Base-by-base conservation (phyloP, 2,329 filamentous ascomycete genomes). In the Ophioceras dolichostomum region DNA sequence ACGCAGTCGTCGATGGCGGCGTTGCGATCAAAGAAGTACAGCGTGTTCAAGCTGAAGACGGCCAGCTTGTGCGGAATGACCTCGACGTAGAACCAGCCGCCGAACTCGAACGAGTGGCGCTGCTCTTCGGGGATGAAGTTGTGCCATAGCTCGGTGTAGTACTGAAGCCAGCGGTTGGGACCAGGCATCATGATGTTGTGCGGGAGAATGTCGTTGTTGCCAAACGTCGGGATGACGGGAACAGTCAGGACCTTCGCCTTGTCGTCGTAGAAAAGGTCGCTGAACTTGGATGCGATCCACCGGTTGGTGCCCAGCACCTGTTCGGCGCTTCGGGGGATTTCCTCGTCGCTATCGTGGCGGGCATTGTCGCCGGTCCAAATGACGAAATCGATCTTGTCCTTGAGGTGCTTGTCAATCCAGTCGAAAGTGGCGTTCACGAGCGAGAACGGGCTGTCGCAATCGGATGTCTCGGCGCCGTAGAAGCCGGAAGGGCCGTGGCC, bases 191-290 rank as follows among this genome's bases (percentile, higher is more conserved):
- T 78, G 52, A 96, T 93, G 51, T 98, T 98, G 62, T 98, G 91
- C 2, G 91, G 91, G 42, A 95, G 75, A 41, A 98, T 88, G 52
- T 98, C 91, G 59, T 98, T 98, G 63, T 98, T 98, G 42, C 91
- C 91, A 47, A 95, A 79, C 0, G 80, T 95, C 0, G 91, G 88
- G 16, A 98, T 69, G 21, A 96, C 75, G 4, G 91, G 89, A 4
- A 96, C 71, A 10, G 68, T 58, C 41, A 87, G 70, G 40, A 75
- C 73, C 38, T 73, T 65, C 66, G 43, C 62, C 53, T 37, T 65
- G 55, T 41, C 65, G 45, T 73, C 64, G 30, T 70, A 64, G 27
- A 95, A 94, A 9, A 83, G 68, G 16, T 87, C 73, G 33, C 71
- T 60, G 57, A 96, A 85, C 56, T 85, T 85, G 48, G 77, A 61